These are phyloP conservation scores for Celoporthe dispersa DNA, from an alignment of 2,329 filamentous ascomycete genomes.

Conservation along the genomic window DNA sequence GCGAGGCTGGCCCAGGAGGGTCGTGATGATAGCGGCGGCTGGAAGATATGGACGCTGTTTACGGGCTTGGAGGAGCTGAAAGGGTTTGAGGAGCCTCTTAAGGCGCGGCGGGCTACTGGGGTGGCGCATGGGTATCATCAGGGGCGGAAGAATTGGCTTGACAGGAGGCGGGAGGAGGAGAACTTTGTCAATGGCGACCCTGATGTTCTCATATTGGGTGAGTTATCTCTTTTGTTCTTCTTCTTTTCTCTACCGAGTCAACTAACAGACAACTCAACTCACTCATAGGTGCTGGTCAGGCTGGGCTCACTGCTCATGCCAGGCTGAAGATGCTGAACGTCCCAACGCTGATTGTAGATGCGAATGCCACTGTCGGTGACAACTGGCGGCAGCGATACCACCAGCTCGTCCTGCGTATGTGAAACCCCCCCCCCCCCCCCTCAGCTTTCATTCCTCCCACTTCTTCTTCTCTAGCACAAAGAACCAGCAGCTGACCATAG, in stretches of 20 bases:
- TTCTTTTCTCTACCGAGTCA: background rate
- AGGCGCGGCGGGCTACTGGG: conserved; percentile 55
- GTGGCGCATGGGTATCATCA: conserved; percentile 57
- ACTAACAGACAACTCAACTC: conserved; percentile 21
- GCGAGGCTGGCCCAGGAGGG: conserved; percentile 53
- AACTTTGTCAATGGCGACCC: conserved; percentile 55
- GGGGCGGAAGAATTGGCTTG: conserved; percentile 63
- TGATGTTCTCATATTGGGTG: conserved; percentile 60
- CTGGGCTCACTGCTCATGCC: conserved; percentile 55
- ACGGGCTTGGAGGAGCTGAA: conserved; percentile 61
- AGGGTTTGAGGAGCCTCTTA: conserved; percentile 55
- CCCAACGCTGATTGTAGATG: conserved; percentile 56
- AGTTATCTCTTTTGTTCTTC: background rate
- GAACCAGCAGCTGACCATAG: background rate
- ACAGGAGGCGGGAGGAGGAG: conserved; percentile 49
- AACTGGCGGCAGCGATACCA: conserved; percentile 65
- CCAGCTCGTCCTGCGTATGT: conserved; percentile 53
- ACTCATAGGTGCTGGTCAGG: conserved; percentile 56
- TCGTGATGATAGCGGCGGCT: conserved; percentile 45
- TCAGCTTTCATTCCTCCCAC: background rate
- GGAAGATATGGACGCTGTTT: conserved; percentile 69
- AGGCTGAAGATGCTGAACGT: conserved; percentile 60
- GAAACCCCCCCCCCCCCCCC: too few species aligned
- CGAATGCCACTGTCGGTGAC: conserved; percentile 57
- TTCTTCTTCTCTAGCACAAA: background rate